Percentiles rank a stretch among this genome's conserved stretches.
These are phyloP conservation scores for Centella asiatica DNA, from an alignment of 129 eudicot species.

Conservation along the genomic window DNA sequence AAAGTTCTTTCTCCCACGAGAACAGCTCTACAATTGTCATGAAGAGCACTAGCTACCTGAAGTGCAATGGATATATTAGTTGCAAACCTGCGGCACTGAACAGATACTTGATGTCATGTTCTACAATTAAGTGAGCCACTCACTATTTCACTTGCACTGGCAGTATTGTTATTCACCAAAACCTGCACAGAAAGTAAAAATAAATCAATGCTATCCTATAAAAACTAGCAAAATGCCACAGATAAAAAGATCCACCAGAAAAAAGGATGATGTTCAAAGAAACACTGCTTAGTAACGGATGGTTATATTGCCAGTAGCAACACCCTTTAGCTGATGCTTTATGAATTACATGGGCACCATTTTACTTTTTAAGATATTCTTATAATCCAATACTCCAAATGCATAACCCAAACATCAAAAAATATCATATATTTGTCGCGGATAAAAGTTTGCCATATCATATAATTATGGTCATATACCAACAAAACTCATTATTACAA, in stretches of 20 bases:
- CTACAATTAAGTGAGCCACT: conserved; percentile 21
- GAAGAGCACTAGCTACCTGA: conserved; percentile 95
- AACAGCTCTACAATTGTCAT: conserved; percentile 92
- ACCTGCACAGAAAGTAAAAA: conserved; percentile 43
- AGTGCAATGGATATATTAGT: conserved; percentile 18
- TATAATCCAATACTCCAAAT: neutral
- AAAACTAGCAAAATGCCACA: conserved; percentile 2
- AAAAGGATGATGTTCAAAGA: neutral
- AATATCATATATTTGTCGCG: neutral
- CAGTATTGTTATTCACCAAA: conserved; percentile 86
- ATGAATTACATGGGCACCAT: neutral
- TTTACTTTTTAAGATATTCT: neutral
- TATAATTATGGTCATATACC: neutral
- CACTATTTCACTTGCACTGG: conserved; percentile 98
- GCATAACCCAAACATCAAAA: neutral
- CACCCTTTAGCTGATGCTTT: neutral
- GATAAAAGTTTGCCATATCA: too few species aligned
- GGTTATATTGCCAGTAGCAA: neutral
- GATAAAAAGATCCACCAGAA: neutral
- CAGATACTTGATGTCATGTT: neutral
- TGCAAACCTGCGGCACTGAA: conserved; percentile 6
- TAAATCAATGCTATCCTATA: neutral
- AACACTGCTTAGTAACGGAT: neutral
- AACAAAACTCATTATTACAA: neutral
- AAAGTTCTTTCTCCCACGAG: conserved; percentile 91